These are phyloP conservation scores for Closterium sp. DNA, from an alignment of 139 green algal genomes.

Conservation along the genomic window DNA sequence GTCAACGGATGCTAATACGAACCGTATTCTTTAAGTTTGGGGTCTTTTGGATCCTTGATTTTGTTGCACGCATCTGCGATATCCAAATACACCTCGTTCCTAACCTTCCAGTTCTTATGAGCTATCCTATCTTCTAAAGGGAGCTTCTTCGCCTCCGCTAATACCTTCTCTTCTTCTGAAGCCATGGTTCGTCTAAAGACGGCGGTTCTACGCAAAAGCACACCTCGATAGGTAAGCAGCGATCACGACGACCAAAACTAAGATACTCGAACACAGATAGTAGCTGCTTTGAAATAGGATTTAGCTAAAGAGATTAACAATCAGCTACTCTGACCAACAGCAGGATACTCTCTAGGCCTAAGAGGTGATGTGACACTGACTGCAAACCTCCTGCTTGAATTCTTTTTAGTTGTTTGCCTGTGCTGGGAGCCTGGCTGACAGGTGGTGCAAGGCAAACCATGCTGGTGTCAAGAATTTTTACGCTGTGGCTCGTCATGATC, in stretches of 20 bases:
- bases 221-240: not conserved
- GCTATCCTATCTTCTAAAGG: conserved; percentile 54
- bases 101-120: conserved; percentile 89
- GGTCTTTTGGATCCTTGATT: conserved; percentile 67
- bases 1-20: conserved; percentile 42
- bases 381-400: not conserved
- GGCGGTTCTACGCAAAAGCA: not conserved
- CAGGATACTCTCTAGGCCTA: not conserved
- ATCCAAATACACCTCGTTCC: conserved; percentile 74
- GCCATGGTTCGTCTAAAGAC: conserved; percentile 5
- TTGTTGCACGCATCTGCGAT: conserved; percentile 61
- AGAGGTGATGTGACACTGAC: not conserved
- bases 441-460: too few relatives aligned
- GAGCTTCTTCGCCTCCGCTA: conserved; percentile 68
- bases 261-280: too few relatives aligned
- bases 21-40: conserved; percentile 66
- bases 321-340: not conserved
- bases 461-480: not conserved
- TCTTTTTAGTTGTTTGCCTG: not conserved
- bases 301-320: not conserved
- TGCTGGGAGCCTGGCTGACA: too few relatives aligned
- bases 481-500: not conserved
- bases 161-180: conserved; percentile 62
- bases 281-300: not conserved
- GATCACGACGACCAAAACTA: not conserved